These are phyloP conservation scores for Globisporangium nodosum DNA, from an alignment of 352 stramenopile genomes.

Conservation along the genomic window DNA sequence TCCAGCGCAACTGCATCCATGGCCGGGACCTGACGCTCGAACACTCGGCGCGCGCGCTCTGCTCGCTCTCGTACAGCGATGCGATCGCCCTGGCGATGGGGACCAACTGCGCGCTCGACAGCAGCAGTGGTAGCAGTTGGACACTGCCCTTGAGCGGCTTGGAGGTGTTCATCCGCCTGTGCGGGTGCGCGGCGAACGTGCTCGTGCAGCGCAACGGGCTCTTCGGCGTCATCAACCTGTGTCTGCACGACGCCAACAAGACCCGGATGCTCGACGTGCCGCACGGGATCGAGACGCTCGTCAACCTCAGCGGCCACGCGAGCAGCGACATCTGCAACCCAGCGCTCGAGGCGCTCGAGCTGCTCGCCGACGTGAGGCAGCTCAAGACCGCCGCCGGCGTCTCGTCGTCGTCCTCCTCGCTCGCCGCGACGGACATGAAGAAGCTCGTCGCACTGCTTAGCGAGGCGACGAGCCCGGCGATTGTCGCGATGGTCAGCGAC, in stretches of 20 bases:
- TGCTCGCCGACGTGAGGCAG: slow-evolving; percentile 63
- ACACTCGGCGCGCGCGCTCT: slow-evolving; percentile 69
- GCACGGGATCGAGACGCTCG: slow-evolving; percentile 74
- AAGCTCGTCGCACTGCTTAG: slow-evolving; percentile 62
- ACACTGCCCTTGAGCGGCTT: slow-evolving; percentile 28
- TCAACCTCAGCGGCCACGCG: slow-evolving; percentile 62
- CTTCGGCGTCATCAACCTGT: slow-evolving; percentile 79
- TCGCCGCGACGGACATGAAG: slow-evolving; percentile 50
- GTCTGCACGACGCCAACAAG: slow-evolving; percentile 84
- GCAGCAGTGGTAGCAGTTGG: neutral
- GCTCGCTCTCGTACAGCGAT: slow-evolving; percentile 81
- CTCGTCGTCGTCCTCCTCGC: slow-evolving; percentile 14
- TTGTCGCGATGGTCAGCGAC: slow-evolving; percentile 68
- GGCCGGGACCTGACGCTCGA: slow-evolving; percentile 37
- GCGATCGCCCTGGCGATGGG: slow-evolving; percentile 57
- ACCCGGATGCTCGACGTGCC: slow-evolving; percentile 56
- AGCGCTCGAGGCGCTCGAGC: slow-evolving; percentile 65
- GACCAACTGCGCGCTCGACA: neutral
- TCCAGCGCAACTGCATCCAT: slow-evolving; percentile 45
- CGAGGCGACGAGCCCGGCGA: slow-evolving; percentile 39
- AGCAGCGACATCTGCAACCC: slow-evolving; percentile 59
- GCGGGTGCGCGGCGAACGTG: slow-evolving; percentile 17
- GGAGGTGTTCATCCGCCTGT: slow-evolving; percentile 45
- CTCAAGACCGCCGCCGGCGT: slow-evolving; percentile 36
- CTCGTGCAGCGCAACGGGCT: slow-evolving; percentile 59